Percentiles rank a stretch among this genome's conserved stretches.
phyloP scores from a whole-genome alignment of 1,284 basidiomycete genomes.

The Cutaneotrichosporon mucoides region DNA sequence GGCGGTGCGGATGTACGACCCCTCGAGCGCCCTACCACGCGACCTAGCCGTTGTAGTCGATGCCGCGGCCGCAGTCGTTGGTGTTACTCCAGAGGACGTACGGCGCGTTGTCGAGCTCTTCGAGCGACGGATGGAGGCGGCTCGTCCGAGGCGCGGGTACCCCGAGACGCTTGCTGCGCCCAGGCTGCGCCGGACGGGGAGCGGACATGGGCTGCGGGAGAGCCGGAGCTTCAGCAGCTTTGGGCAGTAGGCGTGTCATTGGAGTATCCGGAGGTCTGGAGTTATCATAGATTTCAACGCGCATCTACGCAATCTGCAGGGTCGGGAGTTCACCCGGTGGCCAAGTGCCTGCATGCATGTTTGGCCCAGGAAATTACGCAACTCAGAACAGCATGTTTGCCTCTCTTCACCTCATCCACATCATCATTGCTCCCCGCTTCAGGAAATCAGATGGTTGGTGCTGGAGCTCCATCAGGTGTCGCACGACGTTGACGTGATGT shows the following conservation, averaged over 20 bases:
- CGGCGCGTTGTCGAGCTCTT: slow-evolving; percentile 26
- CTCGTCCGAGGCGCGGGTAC: slow-evolving; percentile 1
- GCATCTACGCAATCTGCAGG: too few relatives aligned
- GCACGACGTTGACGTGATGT: too few relatives aligned
- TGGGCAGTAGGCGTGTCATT: not conserved
- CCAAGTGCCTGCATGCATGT: too few relatives aligned
- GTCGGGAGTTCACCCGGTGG: too few relatives aligned
- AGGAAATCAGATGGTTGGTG: too few relatives aligned
- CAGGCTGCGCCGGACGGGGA: not conserved
- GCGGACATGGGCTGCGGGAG: slow-evolving; percentile 1
- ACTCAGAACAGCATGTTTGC: too few relatives aligned
- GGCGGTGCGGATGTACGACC: slow-evolving; percentile 27
- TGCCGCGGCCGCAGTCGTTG: slow-evolving; percentile 29
- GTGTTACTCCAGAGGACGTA: slow-evolving; percentile 24
- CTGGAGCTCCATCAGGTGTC: too few relatives aligned
- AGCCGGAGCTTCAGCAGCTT: slow-evolving; percentile 4
- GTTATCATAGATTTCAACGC: too few relatives aligned
- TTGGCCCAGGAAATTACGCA: too few relatives aligned
- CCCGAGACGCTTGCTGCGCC: not conserved
- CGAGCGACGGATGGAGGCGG: slow-evolving; percentile 31
- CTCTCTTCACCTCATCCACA: too few relatives aligned
- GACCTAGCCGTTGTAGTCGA: slow-evolving; percentile 26
- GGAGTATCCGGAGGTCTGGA: too few relatives aligned
- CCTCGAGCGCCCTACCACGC: slow-evolving; percentile 27
- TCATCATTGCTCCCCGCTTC: too few relatives aligned